A percentile compares a stretch with the other conserved stretches of the same genome.
Conservation (phyloP, 1,284 basidiomycete genomes). For the Pholiota adiposa region DNA sequence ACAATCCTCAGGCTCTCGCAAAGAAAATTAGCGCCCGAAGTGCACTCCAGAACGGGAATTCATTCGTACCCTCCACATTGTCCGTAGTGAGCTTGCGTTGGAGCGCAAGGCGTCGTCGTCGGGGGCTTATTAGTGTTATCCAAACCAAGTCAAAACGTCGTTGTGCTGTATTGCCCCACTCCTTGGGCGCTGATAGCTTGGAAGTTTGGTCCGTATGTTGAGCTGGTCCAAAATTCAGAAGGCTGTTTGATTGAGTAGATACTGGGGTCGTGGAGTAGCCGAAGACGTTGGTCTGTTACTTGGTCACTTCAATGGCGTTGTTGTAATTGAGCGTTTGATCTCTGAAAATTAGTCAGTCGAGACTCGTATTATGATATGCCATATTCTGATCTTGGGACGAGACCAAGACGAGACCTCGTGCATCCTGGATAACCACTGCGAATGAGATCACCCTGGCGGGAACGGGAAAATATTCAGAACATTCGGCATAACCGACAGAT, state of each 20-base stretch:
- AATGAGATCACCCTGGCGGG: conserved; percentile 36
- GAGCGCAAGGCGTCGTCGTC: too few species aligned
- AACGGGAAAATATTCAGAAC: too few species aligned
- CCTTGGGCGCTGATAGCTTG: conserved; percentile 45
- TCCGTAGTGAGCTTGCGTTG: too few species aligned
- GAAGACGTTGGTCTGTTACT: conserved; percentile 52
- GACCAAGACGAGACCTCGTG: conserved; percentile 48
- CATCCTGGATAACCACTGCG: conserved; percentile 50
- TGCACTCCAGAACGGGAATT: too few species aligned
- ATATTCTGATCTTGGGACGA: conserved; percentile 53
- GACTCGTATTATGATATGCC: conserved; percentile 49
- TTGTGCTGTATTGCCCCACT: conserved; percentile 41
- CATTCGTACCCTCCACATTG: too few species aligned
- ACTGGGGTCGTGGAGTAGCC: conserved; percentile 42
- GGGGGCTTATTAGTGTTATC: conserved; percentile 4
- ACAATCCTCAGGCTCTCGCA: too few species aligned
- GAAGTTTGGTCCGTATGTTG: conserved; percentile 47
- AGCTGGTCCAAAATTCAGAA: conserved; percentile 42
- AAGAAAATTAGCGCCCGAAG: too few species aligned
- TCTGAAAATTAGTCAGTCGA: conserved; percentile 29
- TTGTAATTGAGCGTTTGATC: conserved; percentile 52
- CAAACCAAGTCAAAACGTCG: conserved; percentile 43
- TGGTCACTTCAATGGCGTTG: conserved; percentile 53
- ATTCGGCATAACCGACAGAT: too few species aligned
- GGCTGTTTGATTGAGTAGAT: conserved; percentile 41